Evolutionary conservation across 1,284 basidiomycete genomes (phyloP).

Genomic region (Athelia psychrophila): DNA sequence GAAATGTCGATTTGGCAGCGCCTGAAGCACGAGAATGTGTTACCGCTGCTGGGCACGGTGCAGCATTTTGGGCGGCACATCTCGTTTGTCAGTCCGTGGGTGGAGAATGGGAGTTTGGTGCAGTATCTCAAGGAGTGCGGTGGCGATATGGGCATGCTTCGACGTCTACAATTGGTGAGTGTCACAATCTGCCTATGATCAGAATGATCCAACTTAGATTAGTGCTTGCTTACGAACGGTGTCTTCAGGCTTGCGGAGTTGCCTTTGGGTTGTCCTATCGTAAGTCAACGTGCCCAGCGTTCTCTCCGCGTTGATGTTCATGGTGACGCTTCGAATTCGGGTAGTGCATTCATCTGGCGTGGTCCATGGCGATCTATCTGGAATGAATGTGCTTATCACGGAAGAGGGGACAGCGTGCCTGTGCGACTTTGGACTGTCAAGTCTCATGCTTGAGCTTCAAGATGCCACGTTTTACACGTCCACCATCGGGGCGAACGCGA

Average conservation of each 20-base stretch:
- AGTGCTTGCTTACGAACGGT: background rate
- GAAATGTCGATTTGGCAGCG: conserved; percentile 23
- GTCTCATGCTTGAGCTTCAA: conserved; percentile 27
- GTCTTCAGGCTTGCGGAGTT: background rate
- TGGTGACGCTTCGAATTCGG: background rate
- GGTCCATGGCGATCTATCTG: conserved; percentile 22
- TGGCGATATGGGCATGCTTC: conserved; percentile 7
- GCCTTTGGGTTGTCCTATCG: background rate
- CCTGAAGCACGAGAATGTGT: conserved; percentile 21
- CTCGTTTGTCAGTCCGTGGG: conserved; percentile 27
- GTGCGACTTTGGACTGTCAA: conserved; percentile 36
- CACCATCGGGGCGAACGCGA: conserved; percentile 26
- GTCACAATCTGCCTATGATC: background rate
- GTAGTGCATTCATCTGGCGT: conserved; percentile 17
- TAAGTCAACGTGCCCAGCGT: too few relatives aligned
- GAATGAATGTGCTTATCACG: conserved; percentile 30
- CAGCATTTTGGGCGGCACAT: conserved; percentile 18
- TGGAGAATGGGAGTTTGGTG: conserved; percentile 19
- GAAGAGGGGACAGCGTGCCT: conserved; percentile 21
- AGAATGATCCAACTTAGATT: background rate
- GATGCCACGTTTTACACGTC: conserved; percentile 26
- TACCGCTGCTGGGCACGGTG: conserved; percentile 19
- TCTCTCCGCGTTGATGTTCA: background rate
- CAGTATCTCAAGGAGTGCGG: conserved; percentile 13
- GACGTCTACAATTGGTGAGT: conserved; percentile 18